Evolutionary conservation across 768 basidiomycete genomes (phyloP).

Genomic region (Trametes villosa): DNA sequence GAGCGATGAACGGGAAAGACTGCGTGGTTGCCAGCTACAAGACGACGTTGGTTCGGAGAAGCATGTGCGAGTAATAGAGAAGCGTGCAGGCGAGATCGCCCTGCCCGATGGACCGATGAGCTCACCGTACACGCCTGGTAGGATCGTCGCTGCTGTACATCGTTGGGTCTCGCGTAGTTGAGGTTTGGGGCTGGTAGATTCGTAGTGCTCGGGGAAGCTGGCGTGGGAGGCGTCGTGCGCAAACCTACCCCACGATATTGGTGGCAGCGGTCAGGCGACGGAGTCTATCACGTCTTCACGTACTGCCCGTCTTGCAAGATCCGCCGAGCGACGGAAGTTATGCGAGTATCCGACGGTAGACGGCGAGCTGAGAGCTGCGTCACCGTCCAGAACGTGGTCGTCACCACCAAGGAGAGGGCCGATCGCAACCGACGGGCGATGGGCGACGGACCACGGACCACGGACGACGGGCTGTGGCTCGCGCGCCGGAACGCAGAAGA

Average conservation of each 20-base stretch:
- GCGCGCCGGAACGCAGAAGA: neutral
- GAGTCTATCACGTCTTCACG: conserved; percentile 12
- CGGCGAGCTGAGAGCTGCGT: conserved; percentile 2
- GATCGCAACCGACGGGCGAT: conserved; percentile 9
- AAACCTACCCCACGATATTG: conserved; percentile 15
- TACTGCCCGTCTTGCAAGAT: conserved; percentile 7
- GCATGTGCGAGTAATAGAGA: neutral
- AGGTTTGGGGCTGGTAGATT: neutral
- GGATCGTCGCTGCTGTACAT: conserved; percentile 1
- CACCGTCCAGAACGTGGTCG: neutral
- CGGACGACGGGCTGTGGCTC: neutral
- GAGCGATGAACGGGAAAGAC: neutral
- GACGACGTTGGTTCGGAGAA: neutral
- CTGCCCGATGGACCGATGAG: conserved; percentile 14
- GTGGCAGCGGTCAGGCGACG: conserved; percentile 14
- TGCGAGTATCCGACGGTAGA: neutral
- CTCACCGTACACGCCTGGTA: conserved; percentile 9
- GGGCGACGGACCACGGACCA: neutral
- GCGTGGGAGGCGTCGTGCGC: neutral
- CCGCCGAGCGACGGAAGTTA: conserved; percentile 2
- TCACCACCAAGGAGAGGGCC: conserved; percentile 2
- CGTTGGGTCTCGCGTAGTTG: neutral
- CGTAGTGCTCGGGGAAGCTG: neutral
- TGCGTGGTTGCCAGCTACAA: neutral
- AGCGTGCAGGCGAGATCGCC: neutral